Conservation (phyloP, 306 rosid genomes). For the Ammopiptanthus mongolicus region DNA sequence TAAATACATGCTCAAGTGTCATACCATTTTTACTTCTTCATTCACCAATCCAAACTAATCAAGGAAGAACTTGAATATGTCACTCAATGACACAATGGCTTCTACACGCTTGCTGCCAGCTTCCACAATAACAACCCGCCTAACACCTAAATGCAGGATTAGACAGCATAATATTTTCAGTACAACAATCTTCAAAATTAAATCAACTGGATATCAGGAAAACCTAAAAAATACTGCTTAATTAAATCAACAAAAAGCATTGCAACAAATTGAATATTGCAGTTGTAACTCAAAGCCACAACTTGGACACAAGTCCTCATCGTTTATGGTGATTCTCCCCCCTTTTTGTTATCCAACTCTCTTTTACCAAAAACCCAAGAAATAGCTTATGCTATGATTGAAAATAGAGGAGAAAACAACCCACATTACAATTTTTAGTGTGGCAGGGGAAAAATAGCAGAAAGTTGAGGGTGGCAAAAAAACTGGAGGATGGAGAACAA, state of each 20-base stretch:
- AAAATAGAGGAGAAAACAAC: background rate
- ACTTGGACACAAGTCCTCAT: background rate
- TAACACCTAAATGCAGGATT: conserved; percentile 57
- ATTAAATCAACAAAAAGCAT: background rate
- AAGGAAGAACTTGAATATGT: conserved; percentile 80
- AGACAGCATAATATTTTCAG: background rate
- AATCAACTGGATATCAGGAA: background rate
- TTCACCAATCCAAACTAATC: conserved; percentile 35
- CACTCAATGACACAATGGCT: conserved; percentile 77
- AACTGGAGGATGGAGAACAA: background rate
- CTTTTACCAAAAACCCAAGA: background rate
- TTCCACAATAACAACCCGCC: conserved; percentile 87
- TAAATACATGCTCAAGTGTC: conserved; percentile 10
- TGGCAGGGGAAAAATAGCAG: background rate
- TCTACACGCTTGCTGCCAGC: conserved; percentile 95
- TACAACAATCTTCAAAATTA: background rate
- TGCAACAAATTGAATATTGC: background rate
- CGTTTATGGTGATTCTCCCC: background rate
- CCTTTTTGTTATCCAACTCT: background rate
- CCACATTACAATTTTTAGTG: background rate
- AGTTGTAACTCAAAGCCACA: background rate
- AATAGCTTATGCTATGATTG: background rate
- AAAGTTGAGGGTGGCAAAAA: background rate
- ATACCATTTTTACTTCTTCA: conserved; percentile 20
- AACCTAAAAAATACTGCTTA: background rate